Evolutionary conservation across 805 yeast genomes (phyloP), one percentile per base, ranked within the genome.

Genomic region (Saccharomycodes ludwigii): DNA sequence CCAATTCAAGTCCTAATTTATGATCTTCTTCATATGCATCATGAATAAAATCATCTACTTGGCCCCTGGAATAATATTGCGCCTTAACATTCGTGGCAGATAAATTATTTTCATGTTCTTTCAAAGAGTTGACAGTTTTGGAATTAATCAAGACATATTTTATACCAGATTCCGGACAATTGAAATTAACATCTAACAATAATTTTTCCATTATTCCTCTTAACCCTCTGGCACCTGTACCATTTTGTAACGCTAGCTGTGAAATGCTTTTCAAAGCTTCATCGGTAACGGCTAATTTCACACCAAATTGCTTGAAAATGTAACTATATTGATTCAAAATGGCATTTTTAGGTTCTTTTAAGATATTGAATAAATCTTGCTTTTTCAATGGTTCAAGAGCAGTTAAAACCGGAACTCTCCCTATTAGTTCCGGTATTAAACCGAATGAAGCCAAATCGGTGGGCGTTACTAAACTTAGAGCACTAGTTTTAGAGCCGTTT

Each of bases 141-240:
- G 54, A 54, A 35, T 66, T 66, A 11, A 72, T 54, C 7, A 72
- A 46, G 2, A 71, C 76, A 44, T 59, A 69, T 14, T 64, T 49
- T 6, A 68, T 58, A 0, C 71, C 68, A 16, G 74, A 65, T n/a
- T 65, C 73, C 0, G 77, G 77, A 41, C 74, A 67, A 29, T 71
- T 77, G 45, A 64, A 72, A 43, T 71, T 72, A 4, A 70, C 71
- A 27, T 61, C 58, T 12, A 71, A 47, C 15, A 71, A 44, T 12
- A 71, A 36, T 33, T 68, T 59, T 36, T 71, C 77, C 64, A 73
- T 56, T 4, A 71, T 65, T 2, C 71, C 66, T 40, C 75, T 54
- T 18, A 73, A 44, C 0, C 78, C 78, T 42, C 79, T 58, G 0
- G 78, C 79, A 19, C 79, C 79, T 0, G 76, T 71, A 3, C 73